Evolutionary conservation across 306 rosid species (phyloP).

Genomic region (Begonia loranthoides): DNA sequence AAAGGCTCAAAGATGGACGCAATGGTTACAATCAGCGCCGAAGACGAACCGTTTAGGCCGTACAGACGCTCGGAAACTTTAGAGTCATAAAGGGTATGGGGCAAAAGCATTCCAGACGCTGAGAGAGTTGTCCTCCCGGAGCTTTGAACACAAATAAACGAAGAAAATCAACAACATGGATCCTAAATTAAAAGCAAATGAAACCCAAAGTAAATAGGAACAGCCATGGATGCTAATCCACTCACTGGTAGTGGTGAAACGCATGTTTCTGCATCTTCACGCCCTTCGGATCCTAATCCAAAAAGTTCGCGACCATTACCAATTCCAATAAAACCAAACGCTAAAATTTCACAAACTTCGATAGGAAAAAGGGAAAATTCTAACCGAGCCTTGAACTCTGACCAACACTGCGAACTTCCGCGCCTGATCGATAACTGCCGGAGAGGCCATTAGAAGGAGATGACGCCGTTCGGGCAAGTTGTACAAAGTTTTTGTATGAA

Average conservation of each 20-base stretch:
- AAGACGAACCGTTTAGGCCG: conserved; percentile 28
- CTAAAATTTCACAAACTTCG: neutral
- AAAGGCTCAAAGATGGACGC: conserved; percentile 92
- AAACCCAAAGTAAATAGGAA: neutral
- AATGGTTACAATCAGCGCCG: conserved; percentile 52
- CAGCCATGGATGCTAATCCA: conserved; percentile 1
- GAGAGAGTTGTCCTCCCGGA: conserved; percentile 87
- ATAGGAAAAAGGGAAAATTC: conserved; percentile 12
- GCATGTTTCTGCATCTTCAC: conserved; percentile 89
- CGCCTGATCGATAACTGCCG: conserved; percentile 46
- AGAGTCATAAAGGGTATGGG: conserved; percentile 40
- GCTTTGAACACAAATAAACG: conserved; percentile 30
- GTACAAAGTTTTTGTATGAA: neutral
- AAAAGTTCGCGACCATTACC: conserved; percentile 7
- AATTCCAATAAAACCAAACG: conserved; percentile 1
- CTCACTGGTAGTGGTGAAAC: conserved; percentile 78
- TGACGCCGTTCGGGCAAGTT: too few relatives aligned
- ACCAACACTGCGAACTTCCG: conserved; percentile 74
- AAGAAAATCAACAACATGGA: conserved; percentile 2
- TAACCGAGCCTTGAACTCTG: conserved; percentile 84
- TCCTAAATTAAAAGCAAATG: conserved; percentile 4
- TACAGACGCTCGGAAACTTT: conserved; percentile 31
- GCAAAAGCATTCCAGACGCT: conserved; percentile 85
- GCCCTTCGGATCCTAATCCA: conserved; percentile 81
- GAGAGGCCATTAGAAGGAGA: conserved; percentile 35